Evolutionary conservation across 768 basidiomycete genomes (phyloP).

Genomic region (Russula sp.): DNA sequence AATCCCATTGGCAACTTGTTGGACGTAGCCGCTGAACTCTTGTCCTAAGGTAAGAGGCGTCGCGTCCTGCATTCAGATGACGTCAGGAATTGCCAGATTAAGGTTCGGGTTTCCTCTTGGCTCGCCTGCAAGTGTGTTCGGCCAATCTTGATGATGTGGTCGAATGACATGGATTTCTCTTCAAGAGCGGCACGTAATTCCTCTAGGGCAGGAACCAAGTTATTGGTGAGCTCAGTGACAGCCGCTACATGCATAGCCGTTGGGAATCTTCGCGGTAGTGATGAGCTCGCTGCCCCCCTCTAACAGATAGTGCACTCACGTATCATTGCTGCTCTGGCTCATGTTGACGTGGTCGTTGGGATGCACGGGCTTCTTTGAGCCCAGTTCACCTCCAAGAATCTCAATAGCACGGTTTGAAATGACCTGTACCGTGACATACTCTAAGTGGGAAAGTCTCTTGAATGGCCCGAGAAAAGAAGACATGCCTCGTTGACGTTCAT

Average conservation of each 20-base stretch:
- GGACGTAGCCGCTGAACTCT: constrained; percentile 98
- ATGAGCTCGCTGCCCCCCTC: neutral
- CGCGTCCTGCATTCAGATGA: constrained; percentile 60
- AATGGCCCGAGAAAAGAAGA: neutral
- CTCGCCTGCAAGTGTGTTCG: constrained; percentile 87
- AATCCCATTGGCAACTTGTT: constrained; percentile 88
- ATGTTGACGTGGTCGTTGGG: constrained; percentile 99
- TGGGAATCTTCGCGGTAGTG: constrained; percentile 68
- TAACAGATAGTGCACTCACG: constrained; percentile 48
- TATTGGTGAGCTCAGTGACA: constrained; percentile 75
- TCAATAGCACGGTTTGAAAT: constrained; percentile 99
- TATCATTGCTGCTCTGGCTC: constrained; percentile 98
- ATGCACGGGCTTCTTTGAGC: constrained; percentile 95
- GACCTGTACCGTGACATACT: constrained; percentile 45
- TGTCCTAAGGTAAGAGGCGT: constrained; percentile 97
- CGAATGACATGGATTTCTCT: constrained; percentile 76
- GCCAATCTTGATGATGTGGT: constrained; percentile 95
- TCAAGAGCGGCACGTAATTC: constrained; percentile 81
- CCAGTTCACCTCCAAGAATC: constrained; percentile 89
- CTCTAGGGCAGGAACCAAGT: constrained; percentile 78
- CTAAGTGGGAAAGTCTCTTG: neutral
- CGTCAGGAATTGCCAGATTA: constrained; percentile 1
- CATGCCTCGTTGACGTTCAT: constrained; percentile 95
- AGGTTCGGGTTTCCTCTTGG: neutral
- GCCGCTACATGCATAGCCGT: constrained; percentile 99